Evolutionary conservation across 495 filamentous ascomycete species (phyloP).

Genomic region (Aspergillus indologenus): DNA sequence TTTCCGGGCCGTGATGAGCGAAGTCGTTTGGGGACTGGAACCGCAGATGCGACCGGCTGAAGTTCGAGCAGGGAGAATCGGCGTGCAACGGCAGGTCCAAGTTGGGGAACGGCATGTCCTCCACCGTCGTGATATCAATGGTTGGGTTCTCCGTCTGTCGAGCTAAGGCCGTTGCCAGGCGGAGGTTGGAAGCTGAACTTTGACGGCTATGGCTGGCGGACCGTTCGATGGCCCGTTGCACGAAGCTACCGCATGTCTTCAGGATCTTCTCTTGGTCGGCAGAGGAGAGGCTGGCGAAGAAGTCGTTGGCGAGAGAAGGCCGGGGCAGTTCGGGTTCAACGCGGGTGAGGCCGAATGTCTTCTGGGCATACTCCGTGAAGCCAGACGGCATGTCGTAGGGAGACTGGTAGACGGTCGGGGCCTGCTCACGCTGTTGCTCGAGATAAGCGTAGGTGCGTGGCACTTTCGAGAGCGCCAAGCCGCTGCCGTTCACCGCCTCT

Average conservation of each 20-base stretch:
- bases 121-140: conserved; percentile 48
- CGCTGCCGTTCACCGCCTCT: conserved; percentile 35
- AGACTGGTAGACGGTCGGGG: conserved; percentile 47
- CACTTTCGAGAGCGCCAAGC: conserved; percentile 34
- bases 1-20: conserved; percentile 38
- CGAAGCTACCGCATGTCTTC: conserved; percentile 47
- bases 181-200: conserved; percentile 42
- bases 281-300: conserved; percentile 39
- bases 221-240: conserved; percentile 43
- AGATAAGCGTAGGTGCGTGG: conserved; percentile 45
- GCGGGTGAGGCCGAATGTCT: conserved; percentile 37
- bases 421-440: conserved; percentile 41
- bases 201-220: conserved; percentile 45
- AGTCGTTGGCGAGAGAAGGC: conserved; percentile 45
- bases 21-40: conserved; percentile 47
- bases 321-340: conserved; percentile 39
- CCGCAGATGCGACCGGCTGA: conserved; percentile 47
- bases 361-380: conserved; percentile 44
- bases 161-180: conserved; percentile 41
- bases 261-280: conserved; percentile 45
- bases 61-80: conserved; percentile 48
- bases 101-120: conserved; percentile 39
- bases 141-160: conserved; percentile 47
- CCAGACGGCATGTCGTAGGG: conserved; percentile 49
- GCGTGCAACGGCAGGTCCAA: conserved; percentile 45